Evolutionary conservation across 2,329 filamentous ascomycete species (phyloP), one percentile per base, ranked within the genome.

Genomic region (Penicillium sp.): DNA sequence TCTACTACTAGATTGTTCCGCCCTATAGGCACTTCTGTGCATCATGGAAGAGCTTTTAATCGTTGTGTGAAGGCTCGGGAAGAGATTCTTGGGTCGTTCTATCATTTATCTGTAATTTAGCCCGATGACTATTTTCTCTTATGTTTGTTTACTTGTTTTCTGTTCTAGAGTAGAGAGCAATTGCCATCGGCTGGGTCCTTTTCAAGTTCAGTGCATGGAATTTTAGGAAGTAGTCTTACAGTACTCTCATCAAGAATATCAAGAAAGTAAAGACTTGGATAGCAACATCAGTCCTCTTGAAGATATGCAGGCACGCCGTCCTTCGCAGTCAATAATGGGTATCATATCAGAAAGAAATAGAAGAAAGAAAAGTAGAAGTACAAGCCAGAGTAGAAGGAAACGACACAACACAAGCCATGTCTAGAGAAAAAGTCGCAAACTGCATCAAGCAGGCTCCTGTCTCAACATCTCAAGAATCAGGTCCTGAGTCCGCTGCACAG

Each of bases 1-100:
- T 88, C 81, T 97, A 89, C 79, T 88, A 87, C 75, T 81, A 82
- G 73, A 76, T 70, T 50, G 48, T 56, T 49, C 58, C 45, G 54
- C 56, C 21, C 50, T 27, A 46, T 46, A 46, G 61, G 56, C 57
- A 50, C 47, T 47, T 46, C 33, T 50, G 46, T 51, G 49, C 50
- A 54, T 21, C 42, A 55, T 59, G 54, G 58, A 65, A 62, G 59
- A 56, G 57, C 49, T 56, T 45, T 57, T 58, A 54, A 53, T 58
- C 29, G 35, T 54, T 56, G 46, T 54, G 57, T 56, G 51, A 35
- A 42, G 33, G 45, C 45, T 48, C 45, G 42, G 56, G 40, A 53
- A 60, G 55, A 50, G 40, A 58, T 58, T 65, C 61, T 61, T 66
- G 64, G 29, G 41, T 47, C 50, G 7, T 53, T 64, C 68, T 67